These are phyloP conservation scores for Alopecurus myosuroides DNA, from an alignment of 176 grass and related monocot genomes.

Conservation along the genomic window DNA sequence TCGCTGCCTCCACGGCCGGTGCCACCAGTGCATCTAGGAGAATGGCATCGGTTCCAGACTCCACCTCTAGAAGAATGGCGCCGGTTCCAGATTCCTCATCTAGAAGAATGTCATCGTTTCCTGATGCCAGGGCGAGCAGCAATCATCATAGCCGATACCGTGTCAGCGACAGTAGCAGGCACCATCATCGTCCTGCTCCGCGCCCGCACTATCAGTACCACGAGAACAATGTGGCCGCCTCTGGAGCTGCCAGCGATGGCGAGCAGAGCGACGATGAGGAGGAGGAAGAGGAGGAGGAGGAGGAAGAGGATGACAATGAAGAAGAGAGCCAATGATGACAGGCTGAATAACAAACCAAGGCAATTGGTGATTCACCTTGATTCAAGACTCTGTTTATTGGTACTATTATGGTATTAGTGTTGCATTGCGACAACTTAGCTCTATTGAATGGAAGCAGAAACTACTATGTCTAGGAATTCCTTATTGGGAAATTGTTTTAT, in stretches of 20 bases:
- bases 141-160: constrained; percentile 44
- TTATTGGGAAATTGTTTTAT: constrained; percentile 16
- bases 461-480: background rate
- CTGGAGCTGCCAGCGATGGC: constrained; percentile 5
- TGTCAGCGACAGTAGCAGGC: constrained; percentile 8
- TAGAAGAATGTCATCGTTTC: constrained; percentile 30
- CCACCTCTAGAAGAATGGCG: constrained; percentile 32
- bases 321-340: constrained; percentile 36
- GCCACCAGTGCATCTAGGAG: constrained; percentile 7
- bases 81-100: constrained; percentile 19
- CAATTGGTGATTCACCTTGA: background rate
- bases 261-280: constrained; percentile 19
- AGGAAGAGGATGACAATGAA: background rate
- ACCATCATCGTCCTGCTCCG: constrained; percentile 10
- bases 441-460: constrained; percentile 9
- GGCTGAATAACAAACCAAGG: background rate
- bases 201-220: constrained; percentile 37
- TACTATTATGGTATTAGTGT: background rate
- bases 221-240: background rate
- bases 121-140: constrained; percentile 37
- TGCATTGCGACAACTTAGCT: constrained; percentile 19
- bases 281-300: constrained; percentile 26
- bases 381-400: background rate
- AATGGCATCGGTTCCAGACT: background rate
- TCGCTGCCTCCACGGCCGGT: background rate